Percentiles rank a stretch among this genome's conserved stretches.
Conservation (phyloP, 23 red algal genomes). For the Gracilariopsis chorda region DNA sequence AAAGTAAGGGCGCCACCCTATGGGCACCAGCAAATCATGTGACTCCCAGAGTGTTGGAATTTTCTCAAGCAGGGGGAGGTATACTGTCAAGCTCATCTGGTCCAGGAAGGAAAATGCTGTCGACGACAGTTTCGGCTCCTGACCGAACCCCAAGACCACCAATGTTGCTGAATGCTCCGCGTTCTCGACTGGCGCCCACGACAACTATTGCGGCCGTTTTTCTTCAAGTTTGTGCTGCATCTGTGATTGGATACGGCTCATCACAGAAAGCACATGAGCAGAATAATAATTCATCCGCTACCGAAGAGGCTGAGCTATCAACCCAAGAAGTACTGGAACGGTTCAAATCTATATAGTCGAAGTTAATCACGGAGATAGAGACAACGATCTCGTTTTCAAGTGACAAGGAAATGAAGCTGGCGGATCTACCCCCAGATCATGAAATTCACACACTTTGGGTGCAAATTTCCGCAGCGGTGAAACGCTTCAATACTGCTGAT, state of each 20-base stretch:
- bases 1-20: neutral
- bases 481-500: conserved; percentile 60
- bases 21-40: neutral
- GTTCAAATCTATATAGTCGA: conserved; percentile 69
- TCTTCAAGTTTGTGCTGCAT: neutral
- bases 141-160: neutral
- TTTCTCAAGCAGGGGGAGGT: neutral
- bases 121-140: neutral
- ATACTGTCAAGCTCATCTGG: neutral
- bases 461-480: conserved; percentile 75
- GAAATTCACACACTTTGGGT: conserved; percentile 59
- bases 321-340: conserved; percentile 73
- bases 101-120: neutral
- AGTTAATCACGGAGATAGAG: conserved; percentile 22
- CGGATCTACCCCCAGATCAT: conserved; percentile 59
- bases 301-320: conserved; percentile 39
- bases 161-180: neutral
- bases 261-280: neutral
- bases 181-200: neutral
- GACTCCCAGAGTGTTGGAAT: neutral
- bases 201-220: conserved; percentile 11
- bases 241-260: neutral
- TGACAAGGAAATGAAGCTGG: conserved; percentile 7
- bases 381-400: neutral
- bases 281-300: neutral